Conservation (phyloP, 805 yeast genomes). For the Pichia sporocuriosa region DNA sequence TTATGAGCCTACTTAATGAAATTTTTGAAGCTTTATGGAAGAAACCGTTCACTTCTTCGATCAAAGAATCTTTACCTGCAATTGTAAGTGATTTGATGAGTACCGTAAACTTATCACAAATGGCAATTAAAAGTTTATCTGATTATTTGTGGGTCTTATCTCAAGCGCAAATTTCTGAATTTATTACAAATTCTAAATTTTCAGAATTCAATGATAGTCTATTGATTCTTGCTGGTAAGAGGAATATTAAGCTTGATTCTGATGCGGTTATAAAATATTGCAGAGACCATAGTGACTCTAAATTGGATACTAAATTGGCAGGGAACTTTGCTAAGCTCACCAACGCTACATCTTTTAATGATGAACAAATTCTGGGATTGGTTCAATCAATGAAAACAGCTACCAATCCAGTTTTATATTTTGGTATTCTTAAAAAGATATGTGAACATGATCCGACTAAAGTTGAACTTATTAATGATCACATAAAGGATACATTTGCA, state of each 20-base stretch:
- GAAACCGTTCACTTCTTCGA: neutral
- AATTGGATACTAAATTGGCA: too few species aligned
- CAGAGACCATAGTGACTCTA: too few species aligned
- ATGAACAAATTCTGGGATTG: slow-evolving; percentile 1
- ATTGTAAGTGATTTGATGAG: neutral
- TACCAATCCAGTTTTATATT: neutral
- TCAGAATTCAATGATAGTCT: neutral
- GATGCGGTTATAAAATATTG: neutral
- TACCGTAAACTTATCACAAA: neutral
- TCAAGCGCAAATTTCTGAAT: slow-evolving; percentile 4
- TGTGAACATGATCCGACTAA: neutral
- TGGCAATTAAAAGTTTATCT: neutral
- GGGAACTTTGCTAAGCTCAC: too few species aligned
- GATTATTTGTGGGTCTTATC: slow-evolving; percentile 9
- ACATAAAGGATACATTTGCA: neutral
- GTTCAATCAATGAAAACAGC: neutral
- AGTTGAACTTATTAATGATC: neutral
- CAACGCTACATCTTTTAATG: neutral
- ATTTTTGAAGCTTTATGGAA: slow-evolving; percentile 18
- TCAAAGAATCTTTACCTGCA: neutral
- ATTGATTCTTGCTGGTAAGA: neutral
- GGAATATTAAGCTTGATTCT: neutral
- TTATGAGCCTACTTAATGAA: slow-evolving; percentile 24
- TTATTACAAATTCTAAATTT: neutral
- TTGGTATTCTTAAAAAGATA: slow-evolving; percentile 4